phyloP scores from a whole-genome alignment of 495 filamentous ascomycete species.

The Cercophora sp. region DNA sequence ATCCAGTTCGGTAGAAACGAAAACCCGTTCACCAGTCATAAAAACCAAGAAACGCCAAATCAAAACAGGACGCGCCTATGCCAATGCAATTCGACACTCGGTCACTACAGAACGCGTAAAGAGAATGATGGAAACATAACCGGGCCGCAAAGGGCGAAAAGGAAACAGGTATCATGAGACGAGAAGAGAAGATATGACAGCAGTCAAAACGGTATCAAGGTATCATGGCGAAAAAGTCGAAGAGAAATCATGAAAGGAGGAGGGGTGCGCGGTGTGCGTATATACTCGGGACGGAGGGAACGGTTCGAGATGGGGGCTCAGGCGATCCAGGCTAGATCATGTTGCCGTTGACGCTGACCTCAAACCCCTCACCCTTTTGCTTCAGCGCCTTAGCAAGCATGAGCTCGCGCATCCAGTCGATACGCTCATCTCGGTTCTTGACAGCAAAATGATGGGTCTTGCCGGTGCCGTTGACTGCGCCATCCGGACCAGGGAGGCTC shows the following conservation, averaged over 20 bases:
- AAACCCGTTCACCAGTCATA: background rate
- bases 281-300: background rate
- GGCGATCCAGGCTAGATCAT: slow-evolving; percentile 56
- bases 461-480: slow-evolving; percentile 53
- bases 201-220: background rate
- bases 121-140: background rate
- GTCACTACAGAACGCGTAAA: background rate
- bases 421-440: slow-evolving; percentile 77
- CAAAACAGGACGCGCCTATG: background rate
- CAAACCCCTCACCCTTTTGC: slow-evolving; percentile 76
- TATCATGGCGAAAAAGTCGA: background rate
- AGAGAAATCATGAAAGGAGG: too few species aligned
- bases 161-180: background rate
- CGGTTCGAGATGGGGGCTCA: background rate
- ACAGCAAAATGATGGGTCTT: slow-evolving; percentile 97
- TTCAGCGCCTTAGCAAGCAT: slow-evolving; percentile 92
- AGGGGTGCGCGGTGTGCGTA: too few species aligned
- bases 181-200: background rate
- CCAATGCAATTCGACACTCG: background rate
- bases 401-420: slow-evolving; percentile 97
- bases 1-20: background rate
- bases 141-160: too few species aligned
- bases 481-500: slow-evolving; percentile 23
- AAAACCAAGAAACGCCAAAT: background rate
- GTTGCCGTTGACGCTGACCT: slow-evolving; percentile 77